These are phyloP conservation scores for Fusarium abutilonis DNA, from an alignment of 2,329 filamentous ascomycete species.

Conservation along the genomic window DNA sequence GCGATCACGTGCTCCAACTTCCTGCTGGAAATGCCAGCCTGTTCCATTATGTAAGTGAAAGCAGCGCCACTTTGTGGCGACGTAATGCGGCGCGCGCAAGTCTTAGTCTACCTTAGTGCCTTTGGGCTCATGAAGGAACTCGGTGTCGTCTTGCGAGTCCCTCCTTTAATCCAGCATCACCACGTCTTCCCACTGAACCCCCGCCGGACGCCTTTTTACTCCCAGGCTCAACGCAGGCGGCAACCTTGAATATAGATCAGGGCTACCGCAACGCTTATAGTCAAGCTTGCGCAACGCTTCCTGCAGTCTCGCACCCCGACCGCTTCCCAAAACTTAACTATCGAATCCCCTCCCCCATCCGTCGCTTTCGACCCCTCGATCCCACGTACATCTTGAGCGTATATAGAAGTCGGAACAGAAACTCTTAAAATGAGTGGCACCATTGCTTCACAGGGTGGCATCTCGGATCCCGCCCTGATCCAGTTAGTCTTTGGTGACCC, in stretches of 20 bases:
- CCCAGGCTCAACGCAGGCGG: conserved; percentile 2
- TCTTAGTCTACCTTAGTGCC: conserved; percentile 36
- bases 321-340: conserved; percentile 34
- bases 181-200: conserved; percentile 39
- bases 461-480: conserved; percentile 73
- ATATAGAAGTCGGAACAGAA: conserved; percentile 21
- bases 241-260: not conserved
- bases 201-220: conserved; percentile 19
- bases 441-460: conserved; percentile 63
- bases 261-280: conserved; percentile 5
- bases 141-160: conserved; percentile 47
- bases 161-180: conserved; percentile 47
- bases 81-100: conserved; percentile 41
- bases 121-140: conserved; percentile 49
- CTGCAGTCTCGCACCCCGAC: conserved; percentile 35
- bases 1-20: conserved; percentile 30
- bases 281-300: conserved; percentile 26
- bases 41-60: not conserved
- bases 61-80: conserved; percentile 45
- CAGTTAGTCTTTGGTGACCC: conserved; percentile 57
- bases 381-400: conserved; percentile 17
- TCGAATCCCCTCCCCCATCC: conserved; percentile 24
- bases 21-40: not conserved
- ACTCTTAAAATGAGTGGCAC: conserved; percentile 49
- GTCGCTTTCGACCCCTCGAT: conserved; percentile 25